These are phyloP conservation scores for Nicotiana sylvestris DNA, from an alignment of 257 asterid species.

Conservation along the genomic window DNA sequence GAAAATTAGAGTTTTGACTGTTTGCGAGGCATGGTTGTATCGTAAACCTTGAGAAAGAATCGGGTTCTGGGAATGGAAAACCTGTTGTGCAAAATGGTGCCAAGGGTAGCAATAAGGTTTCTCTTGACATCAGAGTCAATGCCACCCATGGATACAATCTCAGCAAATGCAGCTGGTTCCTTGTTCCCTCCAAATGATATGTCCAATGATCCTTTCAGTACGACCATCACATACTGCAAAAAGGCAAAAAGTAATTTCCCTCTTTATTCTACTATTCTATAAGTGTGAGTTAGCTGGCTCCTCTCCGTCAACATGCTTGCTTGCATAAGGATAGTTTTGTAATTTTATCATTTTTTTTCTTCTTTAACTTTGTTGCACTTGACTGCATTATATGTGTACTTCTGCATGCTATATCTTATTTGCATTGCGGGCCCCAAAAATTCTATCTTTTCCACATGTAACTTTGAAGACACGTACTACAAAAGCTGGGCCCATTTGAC, in stretches of 20 bases:
- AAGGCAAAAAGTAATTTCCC: not conserved
- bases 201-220: slow-evolving; percentile 57
- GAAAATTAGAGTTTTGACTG: slow-evolving; percentile 35
- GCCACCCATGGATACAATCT: slow-evolving; percentile 59
- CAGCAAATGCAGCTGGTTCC: slow-evolving; percentile 70
- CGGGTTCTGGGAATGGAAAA: slow-evolving; percentile 54
- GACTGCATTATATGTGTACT: too few relatives aligned
- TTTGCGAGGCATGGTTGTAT: slow-evolving; percentile 24
- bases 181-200: slow-evolving; percentile 63
- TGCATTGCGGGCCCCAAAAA: too few relatives aligned
- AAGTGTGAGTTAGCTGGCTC: too few relatives aligned
- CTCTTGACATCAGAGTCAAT: slow-evolving; percentile 45
- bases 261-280: too few relatives aligned
- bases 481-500: too few relatives aligned
- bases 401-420: too few relatives aligned
- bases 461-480: too few relatives aligned
- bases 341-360: too few relatives aligned
- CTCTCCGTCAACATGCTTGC: too few relatives aligned
- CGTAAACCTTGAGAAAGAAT: slow-evolving; percentile 60
- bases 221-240: slow-evolving; percentile 61
- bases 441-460: too few relatives aligned
- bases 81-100: slow-evolving; percentile 39
- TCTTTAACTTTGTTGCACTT: too few relatives aligned
- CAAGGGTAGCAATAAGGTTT: slow-evolving; percentile 47
- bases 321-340: too few relatives aligned